Base-by-base conservation (phyloP, 2,329 filamentous ascomycete genomes). In the Fusarium sp. region DNA sequence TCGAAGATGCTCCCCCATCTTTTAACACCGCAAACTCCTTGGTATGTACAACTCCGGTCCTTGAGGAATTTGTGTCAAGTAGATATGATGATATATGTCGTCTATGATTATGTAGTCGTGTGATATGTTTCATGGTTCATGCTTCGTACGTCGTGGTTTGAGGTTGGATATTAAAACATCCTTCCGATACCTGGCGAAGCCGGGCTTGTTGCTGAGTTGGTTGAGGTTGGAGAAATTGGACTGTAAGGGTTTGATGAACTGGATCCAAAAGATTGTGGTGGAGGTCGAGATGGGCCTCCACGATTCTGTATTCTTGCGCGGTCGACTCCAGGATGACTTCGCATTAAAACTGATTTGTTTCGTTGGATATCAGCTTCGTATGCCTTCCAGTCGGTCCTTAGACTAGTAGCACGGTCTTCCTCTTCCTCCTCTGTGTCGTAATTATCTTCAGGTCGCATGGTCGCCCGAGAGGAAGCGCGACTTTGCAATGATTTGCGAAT, bases 401-500 rank as follows among this genome's bases (percentile, higher is more conserved):
- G 58, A 11, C 57, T 65, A 15, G 63, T 56, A 39, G 45, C 53
- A 27, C 39, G 37, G 15, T 73, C 67, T 23, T 73, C 71, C 52
- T 73, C 67, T 25, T 73, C 71, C 55, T 73, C 39, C 58, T 64
- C 63, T 7, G 67, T 68, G 27, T 66, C 67, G n/a, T 61, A 55
- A 14, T 63, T 48, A n/a, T 67, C 65, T 10, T 56, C 55, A 17
- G 32, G 44, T 27, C 62, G 56, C 35, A 46, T 56, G 13, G 63
- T 67, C 27, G 65, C 61, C 35, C 52, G 43, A 22, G 72, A 73
- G 14, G 75, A 73, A 6, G 71, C 44, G 22, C 76, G 76, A 37
- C 71, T 74, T 56, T 78, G 76, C 10, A 83, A 71, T 4, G 81
- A 82, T 70, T 84, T 84, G 51, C 78, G 77, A 58, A 84, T 83